phyloP scores from a whole-genome alignment of 768 basidiomycete species.

The Dictyophora rubrovolvata region DNA sequence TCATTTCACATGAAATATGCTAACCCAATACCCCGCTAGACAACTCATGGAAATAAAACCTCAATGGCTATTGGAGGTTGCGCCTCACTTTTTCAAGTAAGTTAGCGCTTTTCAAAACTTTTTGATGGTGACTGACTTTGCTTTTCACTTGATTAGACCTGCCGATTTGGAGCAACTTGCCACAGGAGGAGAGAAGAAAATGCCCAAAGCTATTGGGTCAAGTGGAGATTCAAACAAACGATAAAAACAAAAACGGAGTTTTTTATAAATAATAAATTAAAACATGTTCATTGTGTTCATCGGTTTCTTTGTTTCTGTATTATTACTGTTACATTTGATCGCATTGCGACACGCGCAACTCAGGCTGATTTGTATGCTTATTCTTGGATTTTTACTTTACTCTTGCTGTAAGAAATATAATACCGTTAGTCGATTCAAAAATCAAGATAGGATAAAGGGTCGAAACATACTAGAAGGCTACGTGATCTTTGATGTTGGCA shows the following conservation, averaged over 20 bases:
- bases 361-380: neutral
- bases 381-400: conserved; percentile 7
- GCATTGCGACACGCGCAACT: too few species aligned
- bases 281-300: neutral
- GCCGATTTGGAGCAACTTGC: conserved; percentile 74
- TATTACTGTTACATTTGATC: neutral
- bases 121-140: neutral
- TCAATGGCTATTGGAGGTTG: conserved; percentile 88
- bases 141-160: conserved; percentile 5
- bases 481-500: conserved; percentile 39
- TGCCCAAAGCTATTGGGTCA: conserved; percentile 68
- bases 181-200: conserved; percentile 71
- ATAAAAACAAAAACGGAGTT: neutral
- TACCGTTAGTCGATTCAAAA: neutral
- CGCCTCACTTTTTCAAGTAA: conserved; percentile 92
- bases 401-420: conserved; percentile 2
- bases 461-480: conserved; percentile 72
- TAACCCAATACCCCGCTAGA: conserved; percentile 25
- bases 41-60: conserved; percentile 99
- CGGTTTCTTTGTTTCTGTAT: neutral
- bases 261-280: neutral
- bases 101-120: neutral
- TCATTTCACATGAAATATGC: neutral
- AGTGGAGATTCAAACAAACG: conserved; percentile 4
- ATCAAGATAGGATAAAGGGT: neutral